phyloP scores from a whole-genome alignment of 768 basidiomycete species.

The Boletus reticulatus region DNA sequence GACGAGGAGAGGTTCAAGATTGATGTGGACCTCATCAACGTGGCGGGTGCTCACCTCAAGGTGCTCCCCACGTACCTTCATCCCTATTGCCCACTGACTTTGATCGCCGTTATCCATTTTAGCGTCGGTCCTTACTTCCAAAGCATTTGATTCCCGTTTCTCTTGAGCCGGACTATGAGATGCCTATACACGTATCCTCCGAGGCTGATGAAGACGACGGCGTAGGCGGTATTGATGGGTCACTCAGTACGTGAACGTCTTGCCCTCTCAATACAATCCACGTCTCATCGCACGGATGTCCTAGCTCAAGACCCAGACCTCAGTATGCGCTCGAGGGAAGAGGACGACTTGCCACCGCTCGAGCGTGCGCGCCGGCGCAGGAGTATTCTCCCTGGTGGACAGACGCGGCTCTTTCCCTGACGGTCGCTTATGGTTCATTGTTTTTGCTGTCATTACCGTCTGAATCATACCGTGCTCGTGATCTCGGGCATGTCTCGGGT shows the following conservation, averaged over 20 bases:
- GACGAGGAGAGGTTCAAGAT: conserved; percentile 67
- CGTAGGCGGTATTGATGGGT: conserved; percentile 21
- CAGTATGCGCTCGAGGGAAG: conserved; percentile 36
- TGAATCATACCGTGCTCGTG: no score
- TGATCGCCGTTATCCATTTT: conserved; percentile 20
- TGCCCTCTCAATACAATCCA: background rate
- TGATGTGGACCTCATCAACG: conserved; percentile 55
- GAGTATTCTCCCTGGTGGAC: conserved; percentile 35
- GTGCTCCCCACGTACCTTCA: conserved; percentile 33
- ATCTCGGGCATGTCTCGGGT: background rate
- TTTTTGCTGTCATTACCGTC: background rate
- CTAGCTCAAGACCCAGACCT: conserved; percentile 25
- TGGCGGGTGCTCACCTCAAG: conserved; percentile 63
- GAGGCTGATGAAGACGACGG: conserved; percentile 31
- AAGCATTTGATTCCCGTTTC: conserved; percentile 46
- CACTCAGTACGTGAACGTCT: conserved; percentile 19
- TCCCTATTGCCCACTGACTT: background rate
- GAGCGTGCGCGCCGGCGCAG: conserved; percentile 62
- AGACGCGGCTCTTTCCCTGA: conserved; percentile 24
- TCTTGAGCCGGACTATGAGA: conserved; percentile 11
- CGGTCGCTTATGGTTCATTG: no score
- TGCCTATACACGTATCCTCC: conserved; percentile 18
- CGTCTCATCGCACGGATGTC: conserved; percentile 1
- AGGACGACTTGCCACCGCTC: conserved; percentile 63
- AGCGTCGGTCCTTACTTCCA: conserved; percentile 73